These are phyloP conservation scores for Phytophthora foliorum DNA, from an alignment of 352 stramenopile species.

Conservation along the genomic window DNA sequence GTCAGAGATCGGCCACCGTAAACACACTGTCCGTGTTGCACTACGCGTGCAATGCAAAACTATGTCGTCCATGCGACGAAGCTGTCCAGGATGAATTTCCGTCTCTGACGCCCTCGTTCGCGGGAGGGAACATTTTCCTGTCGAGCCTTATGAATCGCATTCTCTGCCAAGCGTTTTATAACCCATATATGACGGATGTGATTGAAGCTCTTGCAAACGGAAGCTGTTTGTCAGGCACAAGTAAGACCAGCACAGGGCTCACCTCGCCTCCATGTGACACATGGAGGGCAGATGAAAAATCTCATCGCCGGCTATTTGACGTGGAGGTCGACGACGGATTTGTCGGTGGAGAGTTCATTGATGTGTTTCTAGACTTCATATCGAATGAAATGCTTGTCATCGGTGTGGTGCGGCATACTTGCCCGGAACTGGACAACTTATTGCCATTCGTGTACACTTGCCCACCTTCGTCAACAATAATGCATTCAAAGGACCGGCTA, in stretches of 20 bases:
- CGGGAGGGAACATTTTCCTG: slow-evolving; percentile 63
- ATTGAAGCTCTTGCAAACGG: slow-evolving; percentile 60
- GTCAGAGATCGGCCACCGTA: background rate
- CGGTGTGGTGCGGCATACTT: slow-evolving; percentile 54
- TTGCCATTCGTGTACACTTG: slow-evolving; percentile 76
- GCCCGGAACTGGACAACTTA: slow-evolving; percentile 57
- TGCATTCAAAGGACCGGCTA: slow-evolving; percentile 64
- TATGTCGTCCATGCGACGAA: slow-evolving; percentile 60
- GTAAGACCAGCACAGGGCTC: background rate
- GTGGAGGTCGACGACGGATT: slow-evolving; percentile 51
- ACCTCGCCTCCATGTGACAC: background rate
- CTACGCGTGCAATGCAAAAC: slow-evolving; percentile 58
- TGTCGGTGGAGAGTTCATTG: slow-evolving; percentile 49
- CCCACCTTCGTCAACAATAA: slow-evolving; percentile 46
- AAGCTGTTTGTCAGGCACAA: slow-evolving; percentile 9
- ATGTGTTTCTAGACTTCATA: slow-evolving; percentile 61
- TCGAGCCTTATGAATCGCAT: slow-evolving; percentile 69
- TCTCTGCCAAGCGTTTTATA: slow-evolving; percentile 84
- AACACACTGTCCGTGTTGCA: slow-evolving; percentile 59
- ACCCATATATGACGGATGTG: slow-evolving; percentile 79
- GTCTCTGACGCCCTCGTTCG: slow-evolving; percentile 65
- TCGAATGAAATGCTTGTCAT: slow-evolving; percentile 56
- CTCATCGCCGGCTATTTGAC: slow-evolving; percentile 41
- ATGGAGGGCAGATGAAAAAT: background rate
- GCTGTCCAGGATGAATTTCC: slow-evolving; percentile 58